phyloP scores from a whole-genome alignment of 2,329 filamentous ascomycete genomes.

The Apiospora koreana region DNA sequence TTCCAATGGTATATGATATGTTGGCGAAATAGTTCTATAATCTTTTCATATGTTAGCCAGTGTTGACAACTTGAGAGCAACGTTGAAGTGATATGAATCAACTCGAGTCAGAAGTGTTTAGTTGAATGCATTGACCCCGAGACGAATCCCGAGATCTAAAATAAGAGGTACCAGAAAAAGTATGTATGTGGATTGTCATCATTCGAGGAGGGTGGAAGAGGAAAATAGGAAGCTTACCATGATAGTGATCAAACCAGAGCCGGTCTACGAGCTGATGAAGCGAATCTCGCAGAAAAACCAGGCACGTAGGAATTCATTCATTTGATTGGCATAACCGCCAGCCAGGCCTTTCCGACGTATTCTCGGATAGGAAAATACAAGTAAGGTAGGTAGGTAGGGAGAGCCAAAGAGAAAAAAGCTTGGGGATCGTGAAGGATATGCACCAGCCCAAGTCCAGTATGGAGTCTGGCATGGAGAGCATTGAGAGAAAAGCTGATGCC shows the following conservation, averaged over 20 bases:
- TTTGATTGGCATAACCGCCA: background rate
- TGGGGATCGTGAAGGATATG: background rate
- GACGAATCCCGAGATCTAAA: slow-evolving; percentile 57
- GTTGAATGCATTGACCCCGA: slow-evolving; percentile 79
- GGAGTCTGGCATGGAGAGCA: background rate
- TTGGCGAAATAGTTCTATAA: background rate
- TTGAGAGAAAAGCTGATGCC: background rate
- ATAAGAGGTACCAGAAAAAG: slow-evolving; percentile 98
- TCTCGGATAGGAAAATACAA: background rate
- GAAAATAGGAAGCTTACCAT: slow-evolving; percentile 4
- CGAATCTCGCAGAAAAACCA: background rate
- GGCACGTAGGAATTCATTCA: background rate
- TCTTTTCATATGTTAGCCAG: background rate
- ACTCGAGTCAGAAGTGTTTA: slow-evolving; percentile 73
- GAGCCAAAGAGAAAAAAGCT: background rate
- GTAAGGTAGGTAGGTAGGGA: background rate
- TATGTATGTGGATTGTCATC: slow-evolving; percentile 67
- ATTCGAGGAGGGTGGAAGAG: slow-evolving; percentile 40
- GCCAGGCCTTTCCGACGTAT: background rate
- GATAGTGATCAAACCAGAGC: background rate
- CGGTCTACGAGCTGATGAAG: background rate
- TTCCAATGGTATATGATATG: background rate
- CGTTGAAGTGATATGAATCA: background rate
- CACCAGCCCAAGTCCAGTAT: background rate
- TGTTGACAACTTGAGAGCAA: background rate